Percentiles rank a stretch among this genome's conserved stretches.
These are phyloP conservation scores for Microbotryomycetes sp. DNA, from an alignment of 1,284 basidiomycete species.

Conservation along the genomic window DNA sequence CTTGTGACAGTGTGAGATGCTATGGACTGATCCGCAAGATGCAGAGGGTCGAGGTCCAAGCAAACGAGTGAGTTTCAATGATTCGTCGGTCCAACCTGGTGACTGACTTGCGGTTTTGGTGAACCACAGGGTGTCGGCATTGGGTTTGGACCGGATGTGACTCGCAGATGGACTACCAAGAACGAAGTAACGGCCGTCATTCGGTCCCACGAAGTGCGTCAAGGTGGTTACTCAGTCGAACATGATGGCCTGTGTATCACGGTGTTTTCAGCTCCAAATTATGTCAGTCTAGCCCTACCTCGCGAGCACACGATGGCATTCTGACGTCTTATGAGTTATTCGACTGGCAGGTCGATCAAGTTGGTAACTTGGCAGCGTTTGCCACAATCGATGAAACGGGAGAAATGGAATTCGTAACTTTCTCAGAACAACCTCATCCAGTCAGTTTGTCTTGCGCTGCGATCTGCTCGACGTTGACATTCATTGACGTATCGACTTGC, in stretches of 20 bases:
- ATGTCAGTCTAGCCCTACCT: conserved; percentile 16
- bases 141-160: conserved; percentile 80
- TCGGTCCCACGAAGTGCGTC: conserved; percentile 94
- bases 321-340: not conserved
- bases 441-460: not conserved
- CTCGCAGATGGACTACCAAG: conserved; percentile 34
- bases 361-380: conserved; percentile 39
- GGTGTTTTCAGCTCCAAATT: conserved; percentile 47
- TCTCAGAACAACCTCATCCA: conserved; percentile 35
- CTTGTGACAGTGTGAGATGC: conserved; percentile 47
- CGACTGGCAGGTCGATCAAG: conserved; percentile 37
- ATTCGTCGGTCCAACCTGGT: not conserved
- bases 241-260: conserved; percentile 85
- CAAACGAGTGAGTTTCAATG: conserved; percentile 64
- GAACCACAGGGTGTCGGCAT: conserved; percentile 75
- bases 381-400: conserved; percentile 37
- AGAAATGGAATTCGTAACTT: conserved; percentile 36
- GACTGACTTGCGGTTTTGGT: conserved; percentile 10
- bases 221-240: conserved; percentile 70
- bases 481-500: not conserved
- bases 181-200: conserved; percentile 58
- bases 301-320: not conserved
- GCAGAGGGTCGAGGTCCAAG: conserved; percentile 86
- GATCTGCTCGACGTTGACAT: not conserved
- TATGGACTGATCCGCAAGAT: conserved; percentile 96